Percentiles rank a stretch among this genome's conserved stretches.
phyloP scores from a whole-genome alignment of 148 eudicot genomes.

The Rhododendron simsii region DNA sequence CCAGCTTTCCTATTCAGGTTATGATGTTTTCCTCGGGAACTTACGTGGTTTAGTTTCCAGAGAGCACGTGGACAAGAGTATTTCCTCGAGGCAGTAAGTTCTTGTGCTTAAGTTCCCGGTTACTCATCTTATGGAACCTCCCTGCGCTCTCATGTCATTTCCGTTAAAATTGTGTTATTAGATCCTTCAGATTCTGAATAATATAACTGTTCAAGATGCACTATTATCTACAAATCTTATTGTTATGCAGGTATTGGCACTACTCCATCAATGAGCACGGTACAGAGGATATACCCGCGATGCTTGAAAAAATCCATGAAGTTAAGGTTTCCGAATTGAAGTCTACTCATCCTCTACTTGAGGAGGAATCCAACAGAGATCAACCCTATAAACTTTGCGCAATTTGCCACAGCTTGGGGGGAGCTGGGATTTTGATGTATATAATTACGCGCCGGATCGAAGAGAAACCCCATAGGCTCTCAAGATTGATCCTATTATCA shows the following conservation, averaged over 20 bases:
- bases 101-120: not conserved
- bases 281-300: slow-evolving; percentile 79
- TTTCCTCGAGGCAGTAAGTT: slow-evolving; percentile 84
- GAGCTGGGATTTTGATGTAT: slow-evolving; percentile 87
- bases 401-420: slow-evolving; percentile 88
- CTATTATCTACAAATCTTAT: not conserved
- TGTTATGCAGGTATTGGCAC: slow-evolving; percentile 70
- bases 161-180: not conserved
- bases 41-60: slow-evolving; percentile 92
- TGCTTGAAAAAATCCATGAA: slow-evolving; percentile 85
- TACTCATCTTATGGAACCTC: not conserved
- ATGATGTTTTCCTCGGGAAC: slow-evolving; percentile 94
- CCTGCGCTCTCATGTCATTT: not conserved
- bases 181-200: not conserved
- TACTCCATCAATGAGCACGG: slow-evolving; percentile 98
- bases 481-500: slow-evolving; percentile 72
- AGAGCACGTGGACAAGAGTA: slow-evolving; percentile 73
- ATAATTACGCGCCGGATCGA: slow-evolving; percentile 54
- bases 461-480: slow-evolving; percentile 71
- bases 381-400: slow-evolving; percentile 85
- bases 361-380: slow-evolving; percentile 34
- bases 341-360: slow-evolving; percentile 29
- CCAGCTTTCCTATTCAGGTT: slow-evolving; percentile 39
- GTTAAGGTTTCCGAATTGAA: slow-evolving; percentile 68
- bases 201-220: not conserved